Evolutionary conservation across 2,329 filamentous ascomycete species (phyloP).

Genomic region (Exophiala bonariae): DNA sequence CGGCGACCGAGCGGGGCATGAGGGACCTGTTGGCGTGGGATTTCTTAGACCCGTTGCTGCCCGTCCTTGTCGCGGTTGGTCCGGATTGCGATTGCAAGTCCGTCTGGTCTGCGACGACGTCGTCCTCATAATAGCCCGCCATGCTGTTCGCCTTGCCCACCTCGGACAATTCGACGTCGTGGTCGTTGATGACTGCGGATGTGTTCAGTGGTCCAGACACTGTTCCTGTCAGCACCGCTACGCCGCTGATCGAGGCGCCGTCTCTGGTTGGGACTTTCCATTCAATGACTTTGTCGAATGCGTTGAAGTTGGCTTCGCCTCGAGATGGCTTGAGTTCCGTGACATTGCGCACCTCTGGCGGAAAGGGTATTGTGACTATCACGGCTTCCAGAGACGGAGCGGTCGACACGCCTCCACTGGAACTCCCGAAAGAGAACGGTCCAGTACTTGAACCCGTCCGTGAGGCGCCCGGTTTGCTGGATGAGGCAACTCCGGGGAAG

Average conservation of each 20-base stretch:
- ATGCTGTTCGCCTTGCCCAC: constrained; percentile 36
- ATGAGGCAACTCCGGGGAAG: constrained; percentile 49
- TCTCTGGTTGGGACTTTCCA: constrained; percentile 84
- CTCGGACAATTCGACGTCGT: constrained; percentile 32
- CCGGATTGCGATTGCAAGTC: constrained; percentile 24
- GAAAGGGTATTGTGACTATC: constrained; percentile 74
- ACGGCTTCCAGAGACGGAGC: constrained; percentile 73
- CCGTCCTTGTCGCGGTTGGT: constrained; percentile 25
- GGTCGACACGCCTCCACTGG: constrained; percentile 53
- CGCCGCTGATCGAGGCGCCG: constrained; percentile 63
- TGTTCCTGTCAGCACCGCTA: constrained; percentile 75
- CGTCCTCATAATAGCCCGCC: constrained; percentile 47
- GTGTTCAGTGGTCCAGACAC: constrained; percentile 65
- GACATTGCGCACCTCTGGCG: constrained; percentile 75
- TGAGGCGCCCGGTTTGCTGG: constrained; percentile 22
- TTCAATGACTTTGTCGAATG: constrained; percentile 70
- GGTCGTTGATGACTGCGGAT: constrained; percentile 28
- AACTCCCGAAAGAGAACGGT: constrained; percentile 48
- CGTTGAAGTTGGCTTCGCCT: constrained; percentile 80
- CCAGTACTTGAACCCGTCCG: constrained; percentile 49
- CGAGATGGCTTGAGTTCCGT: constrained; percentile 77
- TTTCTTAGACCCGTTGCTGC: constrained; percentile 14
- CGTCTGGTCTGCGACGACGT: constrained; percentile 35
- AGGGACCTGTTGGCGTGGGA: constrained; percentile 64
- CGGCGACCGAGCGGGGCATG: constrained; percentile 76